Evolutionary conservation across 2,329 filamentous ascomycete genomes (phyloP), one percentile per base, ranked within the genome.

Genomic region (Cordyceps militaris): DNA sequence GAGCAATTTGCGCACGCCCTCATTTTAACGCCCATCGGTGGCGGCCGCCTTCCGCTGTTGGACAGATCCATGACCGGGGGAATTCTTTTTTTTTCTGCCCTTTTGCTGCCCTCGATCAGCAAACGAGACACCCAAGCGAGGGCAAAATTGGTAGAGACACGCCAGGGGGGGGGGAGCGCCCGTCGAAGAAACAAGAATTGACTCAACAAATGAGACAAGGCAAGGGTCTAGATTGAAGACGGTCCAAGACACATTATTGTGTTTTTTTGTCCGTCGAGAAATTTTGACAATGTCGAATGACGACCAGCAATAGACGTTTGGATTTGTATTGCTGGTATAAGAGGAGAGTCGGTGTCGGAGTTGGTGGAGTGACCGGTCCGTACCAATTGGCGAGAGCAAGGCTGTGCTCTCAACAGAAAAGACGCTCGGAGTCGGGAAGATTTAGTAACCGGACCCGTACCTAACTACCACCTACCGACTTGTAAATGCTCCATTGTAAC

Each of bases 281-380:
- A 38, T 19, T 5, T 3, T 5, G 4, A 40, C 13, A 23, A 19
- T 36, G 36, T 10, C 14, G 28, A 28, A 54, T 56, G 53, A 56
- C 43, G 53, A 40, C 30, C n/a, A n/a, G n/a, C n/a, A n/a, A n/a
- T n/a, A n/a, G n/a, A n/a, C n/a, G n/a, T n/a, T n/a, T n/a, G n/a
- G n/a, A n/a, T n/a, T n/a, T n/a, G n/a, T n/a, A n/a, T n/a, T n/a
- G n/a, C n/a, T n/a, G n/a, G 51, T 44, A 28, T 47, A 40, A 43
- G 32, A 48, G 14, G 7, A 38, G 30, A 36, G 42, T 23, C 52
- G 42, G 52, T 5, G 30, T 34, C 52, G 52, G 52, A 40, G 43
- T 21, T 56, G 23, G 30, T 24, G 40, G 16, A 56, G 16, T 11
- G 42, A 56, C 52, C 52, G 52, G 52, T 48, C 52, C 52, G 52